phyloP scores from a whole-genome alignment of 495 filamentous ascomycete species.

The Podospora sp. region DNA sequence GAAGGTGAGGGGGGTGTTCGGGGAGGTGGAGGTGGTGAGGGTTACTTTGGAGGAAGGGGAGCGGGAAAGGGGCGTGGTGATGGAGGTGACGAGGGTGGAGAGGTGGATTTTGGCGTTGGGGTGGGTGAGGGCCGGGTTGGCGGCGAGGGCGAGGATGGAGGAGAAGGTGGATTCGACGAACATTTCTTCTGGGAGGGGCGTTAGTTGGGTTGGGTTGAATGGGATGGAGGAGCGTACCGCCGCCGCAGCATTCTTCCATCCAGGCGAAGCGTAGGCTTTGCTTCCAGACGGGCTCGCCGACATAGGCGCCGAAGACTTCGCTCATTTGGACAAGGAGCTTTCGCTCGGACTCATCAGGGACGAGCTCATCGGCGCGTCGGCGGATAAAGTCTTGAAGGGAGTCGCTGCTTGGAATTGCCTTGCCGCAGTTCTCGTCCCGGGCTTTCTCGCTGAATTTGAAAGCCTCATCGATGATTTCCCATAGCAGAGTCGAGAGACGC shows the following conservation, averaged over 20 bases:
- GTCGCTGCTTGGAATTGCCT: slow-evolving; percentile 57
- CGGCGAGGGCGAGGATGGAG: slow-evolving; percentile 59
- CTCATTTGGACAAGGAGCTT: slow-evolving; percentile 52
- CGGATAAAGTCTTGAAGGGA: slow-evolving; percentile 65
- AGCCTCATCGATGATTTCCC: slow-evolving; percentile 68
- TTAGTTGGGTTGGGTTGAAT: slow-evolving; percentile 13
- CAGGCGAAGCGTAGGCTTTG: slow-evolving; percentile 77
- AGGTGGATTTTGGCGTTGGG: slow-evolving; percentile 57
- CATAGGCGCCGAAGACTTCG: slow-evolving; percentile 72
- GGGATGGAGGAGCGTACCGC: slow-evolving; percentile 49
- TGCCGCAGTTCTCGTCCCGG: slow-evolving; percentile 28
- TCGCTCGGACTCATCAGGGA: slow-evolving; percentile 25
- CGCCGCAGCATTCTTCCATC: slow-evolving; percentile 74
- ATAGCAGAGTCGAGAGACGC: slow-evolving; percentile 60
- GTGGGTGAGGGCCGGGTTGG: slow-evolving; percentile 45
- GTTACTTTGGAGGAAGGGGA: slow-evolving; percentile 41
- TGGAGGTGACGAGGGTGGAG: slow-evolving; percentile 52
- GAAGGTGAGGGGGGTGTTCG: slow-evolving; percentile 40
- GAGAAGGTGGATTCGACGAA: slow-evolving; percentile 74
- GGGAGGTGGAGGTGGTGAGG: slow-evolving; percentile 44
- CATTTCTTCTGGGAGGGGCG: slow-evolving; percentile 54
- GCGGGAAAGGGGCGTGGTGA: slow-evolving; percentile 35
- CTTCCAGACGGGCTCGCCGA: slow-evolving; percentile 46
- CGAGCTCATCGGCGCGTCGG: slow-evolving; percentile 28
- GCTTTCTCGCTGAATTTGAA: slow-evolving; percentile 67